These are phyloP conservation scores for Amphicarpaea edgeworthii DNA, from an alignment of 306 rosid species.

Conservation along the genomic window DNA sequence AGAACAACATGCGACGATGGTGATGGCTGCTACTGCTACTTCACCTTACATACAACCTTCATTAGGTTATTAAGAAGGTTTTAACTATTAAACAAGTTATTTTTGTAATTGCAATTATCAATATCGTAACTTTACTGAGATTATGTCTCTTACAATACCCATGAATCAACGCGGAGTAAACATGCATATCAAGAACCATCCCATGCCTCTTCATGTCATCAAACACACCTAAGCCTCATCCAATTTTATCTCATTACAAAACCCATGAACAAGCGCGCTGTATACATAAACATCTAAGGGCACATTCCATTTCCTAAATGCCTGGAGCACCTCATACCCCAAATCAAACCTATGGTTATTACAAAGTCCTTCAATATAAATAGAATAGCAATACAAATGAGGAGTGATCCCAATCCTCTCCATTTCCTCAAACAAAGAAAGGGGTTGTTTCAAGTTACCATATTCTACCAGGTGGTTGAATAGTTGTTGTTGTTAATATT, in stretches of 20 bases:
- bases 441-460: slow-evolving; percentile 64
- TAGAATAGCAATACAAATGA: slow-evolving; percentile 57
- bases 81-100: no score
- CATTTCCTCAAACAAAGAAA: slow-evolving; percentile 69
- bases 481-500: no score
- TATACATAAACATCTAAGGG: slow-evolving; percentile 66
- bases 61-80: no score
- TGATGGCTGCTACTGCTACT: no score
- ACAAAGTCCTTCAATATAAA: slow-evolving; percentile 81
- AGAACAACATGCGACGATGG: slow-evolving; percentile 10
- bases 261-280: slow-evolving; percentile 67
- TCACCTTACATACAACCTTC: no score
- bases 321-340: slow-evolving; percentile 68
- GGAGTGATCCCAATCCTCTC: slow-evolving; percentile 62
- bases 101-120: no score
- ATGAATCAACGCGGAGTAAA: slow-evolving; percentile 62
- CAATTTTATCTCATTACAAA: slow-evolving; percentile 72
- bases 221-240: slow-evolving; percentile 66
- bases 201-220: slow-evolving; percentile 72
- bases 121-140: no score
- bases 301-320: slow-evolving; percentile 52
- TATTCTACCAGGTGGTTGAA: no score
- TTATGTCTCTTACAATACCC: slow-evolving; percentile 75
- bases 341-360: slow-evolving; percentile 51
- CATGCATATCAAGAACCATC: slow-evolving; percentile 60